Base-by-base conservation (phyloP, 208 protist species). In the Acanthamoeba healyi region DNA sequence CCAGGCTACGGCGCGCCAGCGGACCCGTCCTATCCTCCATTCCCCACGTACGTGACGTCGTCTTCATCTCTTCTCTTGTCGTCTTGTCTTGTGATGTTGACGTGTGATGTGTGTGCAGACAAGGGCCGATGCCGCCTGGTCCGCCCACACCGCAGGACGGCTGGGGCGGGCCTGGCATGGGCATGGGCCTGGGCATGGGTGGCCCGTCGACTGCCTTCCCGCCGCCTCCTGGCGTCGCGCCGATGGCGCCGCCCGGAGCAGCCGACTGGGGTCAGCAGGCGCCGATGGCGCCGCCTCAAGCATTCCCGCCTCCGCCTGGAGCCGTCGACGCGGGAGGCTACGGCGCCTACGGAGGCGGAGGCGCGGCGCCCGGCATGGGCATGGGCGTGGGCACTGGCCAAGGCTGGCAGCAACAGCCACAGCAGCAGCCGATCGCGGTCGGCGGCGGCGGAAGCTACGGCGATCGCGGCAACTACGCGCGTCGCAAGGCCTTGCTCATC, bases 401-500 rank as follows among this genome's bases (percentile, higher is more conserved):
- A 17, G 58, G 58, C 24, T 65, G 58, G 58, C 58, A 65, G 58
- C 58, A 32, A 26, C 58, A 17, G 58, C 58, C 4, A 5, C 26
- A 32, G 58, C 58, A 17, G 58, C 58, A 26, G 10, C 26, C 1
- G 26, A 34, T 65, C n/a, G 58, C 19, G n/a, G 58, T 34, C 2
- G 58, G 58, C 14, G 58, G 58, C 58, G 58, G 26, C n/a, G 58
- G 58, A 14, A 26, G 34, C 32, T 81, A 51, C 29, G 42, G 72
- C 4, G 72, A 81, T 22, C 36, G 72, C 2, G 72, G 72, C 1
- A 2, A 26, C 40, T 81, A 51, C 24, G 1, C 36, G 72, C 93
- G 70, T 56, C 40, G 70, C 34, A 94, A 94, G 42, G 65, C 91
- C 22, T 29, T 94, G 29, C 91, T 94, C 67, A 94, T 94, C 54